Evolutionary conservation across 306 rosid genomes (phyloP).

Genomic region (Carpinus fangiana): DNA sequence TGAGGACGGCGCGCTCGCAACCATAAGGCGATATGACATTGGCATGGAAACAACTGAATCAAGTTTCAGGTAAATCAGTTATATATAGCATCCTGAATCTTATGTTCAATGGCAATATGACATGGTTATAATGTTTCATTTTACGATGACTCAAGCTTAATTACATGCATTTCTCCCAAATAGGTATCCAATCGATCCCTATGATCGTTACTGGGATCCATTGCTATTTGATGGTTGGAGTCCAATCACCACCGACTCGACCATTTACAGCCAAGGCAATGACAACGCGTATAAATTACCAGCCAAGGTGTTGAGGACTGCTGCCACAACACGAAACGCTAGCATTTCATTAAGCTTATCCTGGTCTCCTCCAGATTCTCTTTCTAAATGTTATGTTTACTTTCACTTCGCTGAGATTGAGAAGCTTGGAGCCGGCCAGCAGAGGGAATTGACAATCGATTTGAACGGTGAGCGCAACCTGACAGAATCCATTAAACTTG

Average conservation of each 20-base stretch:
- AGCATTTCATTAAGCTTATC: background rate
- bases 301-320: slow-evolving; percentile 28
- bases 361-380: background rate
- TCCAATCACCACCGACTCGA: background rate
- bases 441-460: slow-evolving; percentile 33
- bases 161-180: background rate
- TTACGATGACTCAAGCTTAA: too few species aligned
- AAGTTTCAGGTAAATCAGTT: slow-evolving; percentile 18
- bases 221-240: background rate
- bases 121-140: background rate
- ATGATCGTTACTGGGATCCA: slow-evolving; percentile 38
- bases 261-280: background rate
- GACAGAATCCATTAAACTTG: slow-evolving; percentile 20
- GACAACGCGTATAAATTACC: slow-evolving; percentile 21
- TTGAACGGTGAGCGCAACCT: slow-evolving; percentile 17
- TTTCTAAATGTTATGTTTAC: slow-evolving; percentile 17
- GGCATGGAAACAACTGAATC: background rate
- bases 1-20: background rate
- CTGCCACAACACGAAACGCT: background rate
- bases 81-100: background rate
- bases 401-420: slow-evolving; percentile 49
- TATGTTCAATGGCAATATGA: background rate
- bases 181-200: slow-evolving; percentile 38
- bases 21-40: background rate
- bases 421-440: slow-evolving; percentile 24